Evolutionary conservation across 441 rosid species (phyloP).

Genomic region (Gossypium lobatum): DNA sequence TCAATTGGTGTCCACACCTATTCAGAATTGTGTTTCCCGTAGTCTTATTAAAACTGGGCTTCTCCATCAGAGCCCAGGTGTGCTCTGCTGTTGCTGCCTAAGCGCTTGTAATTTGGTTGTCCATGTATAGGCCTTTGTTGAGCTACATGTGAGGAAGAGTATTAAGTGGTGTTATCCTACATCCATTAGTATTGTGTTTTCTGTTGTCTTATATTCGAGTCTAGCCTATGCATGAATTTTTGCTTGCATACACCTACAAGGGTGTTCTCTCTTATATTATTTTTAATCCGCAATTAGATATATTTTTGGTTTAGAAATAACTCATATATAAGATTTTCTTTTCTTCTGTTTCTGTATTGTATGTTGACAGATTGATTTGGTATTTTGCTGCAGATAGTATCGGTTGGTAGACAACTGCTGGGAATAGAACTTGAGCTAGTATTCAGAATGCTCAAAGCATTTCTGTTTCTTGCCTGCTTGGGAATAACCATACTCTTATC

Average conservation of each 20-base stretch:
- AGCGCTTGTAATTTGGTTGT: background rate
- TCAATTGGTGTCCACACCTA: background rate
- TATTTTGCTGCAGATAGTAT: constrained; percentile 55
- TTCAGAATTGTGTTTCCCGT: background rate
- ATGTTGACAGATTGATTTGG: background rate
- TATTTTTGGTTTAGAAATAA: background rate
- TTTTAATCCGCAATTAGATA: background rate
- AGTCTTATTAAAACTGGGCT: background rate
- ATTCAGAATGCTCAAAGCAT: constrained; percentile 93
- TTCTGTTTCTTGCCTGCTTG: constrained; percentile 78
- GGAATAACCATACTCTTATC: constrained; percentile 66
- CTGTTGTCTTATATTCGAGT: background rate
- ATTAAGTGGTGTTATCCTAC: background rate
- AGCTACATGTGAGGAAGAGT: background rate
- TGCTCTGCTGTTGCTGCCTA: background rate
- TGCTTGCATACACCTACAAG: background rate
- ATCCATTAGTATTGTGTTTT: background rate
- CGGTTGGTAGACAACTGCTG: constrained; percentile 69
- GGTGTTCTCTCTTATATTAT: background rate
- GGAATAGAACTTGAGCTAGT: constrained; percentile 71
- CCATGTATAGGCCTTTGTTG: background rate
- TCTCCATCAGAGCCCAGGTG: background rate
- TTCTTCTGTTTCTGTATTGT: background rate
- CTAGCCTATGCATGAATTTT: background rate
- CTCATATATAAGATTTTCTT: background rate